Evolutionary conservation across 2,329 filamentous ascomycete genomes (phyloP).

Genomic region (Diplodia corticola): DNA sequence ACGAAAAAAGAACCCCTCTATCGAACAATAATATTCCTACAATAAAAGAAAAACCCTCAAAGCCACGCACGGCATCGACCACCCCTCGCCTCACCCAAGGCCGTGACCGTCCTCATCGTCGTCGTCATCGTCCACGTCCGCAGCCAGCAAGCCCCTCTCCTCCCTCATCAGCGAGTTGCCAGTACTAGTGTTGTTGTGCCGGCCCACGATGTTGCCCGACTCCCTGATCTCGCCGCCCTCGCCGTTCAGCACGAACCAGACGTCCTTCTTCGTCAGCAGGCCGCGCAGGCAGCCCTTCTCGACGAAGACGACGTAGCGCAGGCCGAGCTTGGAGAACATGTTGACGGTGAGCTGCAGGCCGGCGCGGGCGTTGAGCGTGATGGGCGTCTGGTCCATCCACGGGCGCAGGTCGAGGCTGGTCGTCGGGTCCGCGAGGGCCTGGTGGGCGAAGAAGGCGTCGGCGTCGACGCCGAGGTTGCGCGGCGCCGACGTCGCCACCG

Average conservation of each 20-base stretch:
- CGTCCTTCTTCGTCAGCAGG: slow-evolving; percentile 93
- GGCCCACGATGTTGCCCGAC: slow-evolving; percentile 29
- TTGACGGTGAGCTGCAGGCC: slow-evolving; percentile 81
- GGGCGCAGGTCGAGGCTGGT: slow-evolving; percentile 83
- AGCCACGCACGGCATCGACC: background rate
- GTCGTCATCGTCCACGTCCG: slow-evolving; percentile 10
- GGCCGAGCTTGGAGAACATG: slow-evolving; percentile 92
- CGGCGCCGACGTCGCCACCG: slow-evolving; percentile 58
- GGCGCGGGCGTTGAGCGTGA: slow-evolving; percentile 77
- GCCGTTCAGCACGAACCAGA: slow-evolving; percentile 88
- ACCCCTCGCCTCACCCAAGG: background rate
- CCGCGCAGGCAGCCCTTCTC: slow-evolving; percentile 81
- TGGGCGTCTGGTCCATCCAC: slow-evolving; percentile 99
- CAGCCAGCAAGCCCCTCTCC: slow-evolving; percentile 41
- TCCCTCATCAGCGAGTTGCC: slow-evolving; percentile 43
- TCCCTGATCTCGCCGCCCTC: slow-evolving; percentile 45
- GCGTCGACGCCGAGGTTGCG: slow-evolving; percentile 67
- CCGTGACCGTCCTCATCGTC: background rate
- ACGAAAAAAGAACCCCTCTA: background rate
- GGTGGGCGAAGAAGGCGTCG: slow-evolving; percentile 81
- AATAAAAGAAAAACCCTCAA: background rate
- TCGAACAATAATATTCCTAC: slow-evolving; percentile 3
- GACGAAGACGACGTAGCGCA: slow-evolving; percentile 85
- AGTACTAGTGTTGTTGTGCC: too few relatives aligned
- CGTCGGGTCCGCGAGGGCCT: slow-evolving; percentile 70